Evolutionary conservation across 129 eudicot genomes (phyloP).

Genomic region (Tagetes erecta): DNA sequence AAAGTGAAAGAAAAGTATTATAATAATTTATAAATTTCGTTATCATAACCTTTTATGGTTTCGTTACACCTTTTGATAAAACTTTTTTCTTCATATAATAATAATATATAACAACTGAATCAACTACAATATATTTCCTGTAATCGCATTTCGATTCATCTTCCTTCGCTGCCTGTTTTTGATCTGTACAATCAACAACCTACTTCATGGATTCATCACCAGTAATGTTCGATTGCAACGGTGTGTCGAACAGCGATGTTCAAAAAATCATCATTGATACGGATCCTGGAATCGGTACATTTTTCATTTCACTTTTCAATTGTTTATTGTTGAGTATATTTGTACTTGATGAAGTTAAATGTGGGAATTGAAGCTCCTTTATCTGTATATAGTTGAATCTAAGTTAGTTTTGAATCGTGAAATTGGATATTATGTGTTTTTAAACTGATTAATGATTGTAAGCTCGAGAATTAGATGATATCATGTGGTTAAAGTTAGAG

Average conservation of each 20-base stretch:
- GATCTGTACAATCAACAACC: neutral
- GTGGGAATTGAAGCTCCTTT: slow-evolving; percentile 5
- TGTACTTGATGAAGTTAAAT: neutral
- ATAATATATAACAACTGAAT: neutral
- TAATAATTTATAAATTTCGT: too few species aligned
- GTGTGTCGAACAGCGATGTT: slow-evolving; percentile 20
- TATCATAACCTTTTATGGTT: neutral
- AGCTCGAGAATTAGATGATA: neutral
- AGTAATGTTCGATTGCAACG: slow-evolving; percentile 5
- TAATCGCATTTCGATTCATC: neutral
- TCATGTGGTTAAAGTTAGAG: slow-evolving; percentile 8
- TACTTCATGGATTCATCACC: slow-evolving; percentile 10
- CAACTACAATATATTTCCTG: neutral
- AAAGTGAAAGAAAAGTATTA: too few species aligned
- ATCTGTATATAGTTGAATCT: neutral
- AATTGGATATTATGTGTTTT: neutral
- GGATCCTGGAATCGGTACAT: slow-evolving; percentile 70
- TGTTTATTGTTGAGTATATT: neutral
- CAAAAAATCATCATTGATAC: slow-evolving; percentile 66
- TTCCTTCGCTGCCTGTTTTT: neutral
- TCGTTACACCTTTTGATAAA: neutral
- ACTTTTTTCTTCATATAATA: neutral
- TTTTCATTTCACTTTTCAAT: neutral
- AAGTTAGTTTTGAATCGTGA: slow-evolving; percentile 6
- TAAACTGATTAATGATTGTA: neutral